Evolutionary conservation across 73 alveolate species (phyloP).

Genomic region (Tetrahymena thermophila): DNA sequence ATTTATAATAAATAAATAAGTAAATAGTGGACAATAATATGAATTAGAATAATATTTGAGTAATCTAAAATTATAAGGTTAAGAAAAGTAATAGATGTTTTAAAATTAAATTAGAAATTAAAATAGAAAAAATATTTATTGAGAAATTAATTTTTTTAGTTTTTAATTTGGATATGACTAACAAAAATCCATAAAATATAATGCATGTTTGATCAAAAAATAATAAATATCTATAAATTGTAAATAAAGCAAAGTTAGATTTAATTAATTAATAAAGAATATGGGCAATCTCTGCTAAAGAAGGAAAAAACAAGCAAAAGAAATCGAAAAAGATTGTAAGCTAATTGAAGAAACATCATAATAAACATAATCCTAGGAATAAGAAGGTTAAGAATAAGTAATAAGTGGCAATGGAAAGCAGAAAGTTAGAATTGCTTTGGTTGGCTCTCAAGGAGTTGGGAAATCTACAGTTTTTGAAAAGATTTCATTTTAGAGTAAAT

Average conservation of each 20-base stretch:
- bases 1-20: too few species aligned
- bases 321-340: not conserved
- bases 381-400: not conserved
- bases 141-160: not conserved
- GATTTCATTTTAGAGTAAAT: not conserved
- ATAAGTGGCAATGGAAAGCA: not conserved
- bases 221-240: not conserved
- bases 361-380: not conserved
- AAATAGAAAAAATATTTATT: not conserved
- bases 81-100: not conserved
- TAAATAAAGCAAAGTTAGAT: not conserved
- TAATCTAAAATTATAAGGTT: not conserved
- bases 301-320: not conserved
- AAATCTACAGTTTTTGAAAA: not conserved
- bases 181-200: not conserved
- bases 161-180: not conserved
- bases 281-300: not conserved
- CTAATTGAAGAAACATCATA: not conserved
- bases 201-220: not conserved
- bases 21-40: too few species aligned
- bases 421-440: not conserved
- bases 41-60: not conserved
- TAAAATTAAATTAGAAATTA: too few species aligned
- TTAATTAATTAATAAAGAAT: not conserved
- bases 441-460: not conserved